Percentiles rank a stretch among this genome's conserved stretches.
Conservation (phyloP, 257 asterid genomes). For the Solanum bulbocastanum region DNA sequence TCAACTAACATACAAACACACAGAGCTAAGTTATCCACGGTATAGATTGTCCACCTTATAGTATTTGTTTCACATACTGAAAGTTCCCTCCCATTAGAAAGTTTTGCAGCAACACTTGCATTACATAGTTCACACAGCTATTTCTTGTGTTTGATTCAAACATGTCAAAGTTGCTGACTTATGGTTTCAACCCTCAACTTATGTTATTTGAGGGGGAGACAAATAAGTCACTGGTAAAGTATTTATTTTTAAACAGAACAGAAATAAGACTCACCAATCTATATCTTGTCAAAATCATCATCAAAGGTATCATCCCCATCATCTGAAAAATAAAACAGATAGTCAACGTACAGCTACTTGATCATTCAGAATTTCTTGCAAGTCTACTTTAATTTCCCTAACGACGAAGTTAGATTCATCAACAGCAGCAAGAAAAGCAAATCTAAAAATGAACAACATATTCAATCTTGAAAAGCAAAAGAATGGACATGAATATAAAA, state of each 20-base stretch:
- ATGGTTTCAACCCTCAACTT: neutral
- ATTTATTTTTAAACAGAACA: neutral
- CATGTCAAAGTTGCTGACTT: neutral
- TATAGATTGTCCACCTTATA: neutral
- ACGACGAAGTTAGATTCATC: neutral
- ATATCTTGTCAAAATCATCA: conserved; percentile 80
- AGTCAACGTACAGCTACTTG: neutral
- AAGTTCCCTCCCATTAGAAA: neutral
- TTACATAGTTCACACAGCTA: neutral
- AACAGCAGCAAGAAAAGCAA: neutral
- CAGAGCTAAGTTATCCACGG: neutral
- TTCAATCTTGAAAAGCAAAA: neutral
- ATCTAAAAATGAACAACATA: neutral
- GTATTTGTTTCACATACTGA: neutral
- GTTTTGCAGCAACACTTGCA: neutral
- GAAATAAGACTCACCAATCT: conserved; percentile 26
- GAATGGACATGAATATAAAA: neutral
- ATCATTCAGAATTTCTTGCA: neutral
- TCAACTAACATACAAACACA: neutral
- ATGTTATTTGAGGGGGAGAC: neutral
- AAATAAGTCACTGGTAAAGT: neutral
- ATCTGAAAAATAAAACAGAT: conserved; percentile 35
- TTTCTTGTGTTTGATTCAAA: neutral
- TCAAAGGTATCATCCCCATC: conserved; percentile 61
- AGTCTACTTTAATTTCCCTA: neutral